Conservation (phyloP, 1,284 basidiomycete genomes). For the Chalciporus sp. region DNA sequence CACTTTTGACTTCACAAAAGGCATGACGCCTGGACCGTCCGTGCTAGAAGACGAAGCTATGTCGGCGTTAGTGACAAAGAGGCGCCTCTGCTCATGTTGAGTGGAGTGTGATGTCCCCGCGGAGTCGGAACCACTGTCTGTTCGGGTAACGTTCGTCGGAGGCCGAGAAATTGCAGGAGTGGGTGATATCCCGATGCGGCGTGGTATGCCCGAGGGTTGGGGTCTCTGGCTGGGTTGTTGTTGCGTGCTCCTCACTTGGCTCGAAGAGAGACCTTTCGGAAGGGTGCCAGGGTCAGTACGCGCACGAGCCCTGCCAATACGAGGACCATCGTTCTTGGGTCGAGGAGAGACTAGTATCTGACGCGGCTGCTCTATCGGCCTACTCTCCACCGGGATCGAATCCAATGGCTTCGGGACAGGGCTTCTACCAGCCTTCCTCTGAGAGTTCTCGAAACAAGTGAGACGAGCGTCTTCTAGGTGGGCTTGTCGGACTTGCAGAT, state of each 20-base stretch:
- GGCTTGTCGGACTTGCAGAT: constrained; percentile 11
- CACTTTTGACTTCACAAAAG: constrained; percentile 19
- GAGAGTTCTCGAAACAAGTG: constrained; percentile 6
- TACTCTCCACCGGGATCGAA: constrained; percentile 4
- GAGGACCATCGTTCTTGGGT: constrained; percentile 14
- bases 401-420: constrained; percentile 14
- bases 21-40: constrained; percentile 36
- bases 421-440: constrained; percentile 15
- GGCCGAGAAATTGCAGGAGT: constrained; percentile 18
- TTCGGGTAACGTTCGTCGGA: neutral
- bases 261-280: constrained; percentile 20
- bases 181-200: constrained; percentile 20
- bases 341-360: constrained; percentile 9
- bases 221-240: constrained; percentile 12
- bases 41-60: constrained; percentile 48
- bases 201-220: constrained; percentile 43
- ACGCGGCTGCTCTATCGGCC: constrained; percentile 7
- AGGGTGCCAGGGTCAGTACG: constrained; percentile 42
- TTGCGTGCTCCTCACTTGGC: constrained; percentile 18
- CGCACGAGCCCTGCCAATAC: constrained; percentile 35
- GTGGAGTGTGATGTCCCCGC: constrained; percentile 9
- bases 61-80: constrained; percentile 57
- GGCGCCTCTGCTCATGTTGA: constrained; percentile 37
- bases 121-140: constrained; percentile 9
- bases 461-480: constrained; percentile 9